A percentile compares a stretch with the other conserved stretches of the same genome.
Conservation (phyloP, 805 yeast genomes). For the Schwanniomyces vanrijiae region DNA sequence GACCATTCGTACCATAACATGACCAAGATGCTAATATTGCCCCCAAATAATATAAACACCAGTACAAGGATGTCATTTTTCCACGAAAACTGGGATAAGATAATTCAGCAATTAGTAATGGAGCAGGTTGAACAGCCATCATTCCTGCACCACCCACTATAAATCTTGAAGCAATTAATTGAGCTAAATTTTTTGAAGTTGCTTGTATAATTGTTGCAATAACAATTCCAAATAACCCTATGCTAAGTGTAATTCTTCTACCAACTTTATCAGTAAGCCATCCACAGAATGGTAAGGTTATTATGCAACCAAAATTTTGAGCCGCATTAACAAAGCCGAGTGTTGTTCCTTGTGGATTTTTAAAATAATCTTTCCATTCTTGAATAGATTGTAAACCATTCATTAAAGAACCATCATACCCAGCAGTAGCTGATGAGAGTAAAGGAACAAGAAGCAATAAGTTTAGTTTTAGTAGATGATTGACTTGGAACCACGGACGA, state of each 20-base stretch:
- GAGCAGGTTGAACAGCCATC: conserved; percentile 67
- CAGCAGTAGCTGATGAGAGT: conserved; percentile 40
- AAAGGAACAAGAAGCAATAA: conserved; percentile 11
- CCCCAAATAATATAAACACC: conserved; percentile 65
- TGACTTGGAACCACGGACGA: conserved; percentile 31
- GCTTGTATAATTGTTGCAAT: conserved; percentile 58
- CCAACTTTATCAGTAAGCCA: conserved; percentile 9
- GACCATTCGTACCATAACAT: conserved; percentile 50
- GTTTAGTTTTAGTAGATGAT: conserved; percentile 24
- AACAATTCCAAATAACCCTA: conserved; percentile 55
- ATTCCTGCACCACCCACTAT: conserved; percentile 72
- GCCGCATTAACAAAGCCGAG: conserved; percentile 36
- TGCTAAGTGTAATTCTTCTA: conserved; percentile 56
- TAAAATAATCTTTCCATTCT: conserved; percentile 38
- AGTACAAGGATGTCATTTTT: conserved; percentile 56
- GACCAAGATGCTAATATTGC: conserved; percentile 36
- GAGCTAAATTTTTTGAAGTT: conserved; percentile 14
- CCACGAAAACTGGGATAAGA: conserved; percentile 61
- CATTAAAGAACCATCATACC: conserved; percentile 46
- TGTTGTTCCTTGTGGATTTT: conserved; percentile 21
- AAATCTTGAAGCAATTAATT: conserved; percentile 57
- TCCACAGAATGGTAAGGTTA: conserved; percentile 9
- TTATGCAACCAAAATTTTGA: conserved; percentile 15
- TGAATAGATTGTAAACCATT: conserved; percentile 46
- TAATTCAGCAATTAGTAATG: conserved; percentile 76